These are phyloP conservation scores for Tulasnella sp. DNA, from an alignment of 768 basidiomycete genomes.

Conservation along the genomic window DNA sequence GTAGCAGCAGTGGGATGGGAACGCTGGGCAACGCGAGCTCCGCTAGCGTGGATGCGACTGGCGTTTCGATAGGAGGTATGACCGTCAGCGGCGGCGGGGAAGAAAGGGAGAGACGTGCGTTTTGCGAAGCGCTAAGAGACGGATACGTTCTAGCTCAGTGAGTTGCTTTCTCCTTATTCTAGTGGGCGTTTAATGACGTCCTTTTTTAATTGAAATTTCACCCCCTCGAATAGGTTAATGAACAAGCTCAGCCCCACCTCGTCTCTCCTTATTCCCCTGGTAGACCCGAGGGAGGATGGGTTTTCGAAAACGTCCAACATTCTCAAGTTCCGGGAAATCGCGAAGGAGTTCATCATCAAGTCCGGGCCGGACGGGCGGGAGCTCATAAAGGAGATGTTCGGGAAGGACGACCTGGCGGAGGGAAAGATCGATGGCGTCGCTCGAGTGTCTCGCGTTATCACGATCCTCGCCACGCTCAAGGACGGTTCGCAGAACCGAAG, in stretches of 20 bases:
- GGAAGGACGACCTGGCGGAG: conserved; percentile 24
- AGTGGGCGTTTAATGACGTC: neutral
- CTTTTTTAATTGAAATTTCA: neutral
- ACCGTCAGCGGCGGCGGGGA: conserved; percentile 48
- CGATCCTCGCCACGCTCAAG: conserved; percentile 19
- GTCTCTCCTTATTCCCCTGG: conserved; percentile 46
- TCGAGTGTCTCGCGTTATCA: conserved; percentile 15
- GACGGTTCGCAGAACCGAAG: neutral
- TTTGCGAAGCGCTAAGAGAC: conserved; percentile 73
- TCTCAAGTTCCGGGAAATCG: conserved; percentile 73
- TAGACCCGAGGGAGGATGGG: conserved; percentile 66
- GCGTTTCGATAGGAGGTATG: conserved; percentile 32
- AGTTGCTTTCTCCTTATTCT: conserved; percentile 41
- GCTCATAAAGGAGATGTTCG: conserved; percentile 26
- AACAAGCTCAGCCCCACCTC: conserved; percentile 67
- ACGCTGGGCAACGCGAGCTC: conserved; percentile 38
- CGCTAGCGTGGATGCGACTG: conserved; percentile 41
- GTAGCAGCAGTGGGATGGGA: conserved; percentile 30
- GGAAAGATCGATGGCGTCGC: conserved; percentile 20
- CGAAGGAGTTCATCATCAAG: conserved; percentile 58
- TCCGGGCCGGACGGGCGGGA: conserved; percentile 60
- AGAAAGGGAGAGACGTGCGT: conserved; percentile 69
- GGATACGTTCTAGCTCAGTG: conserved; percentile 89
- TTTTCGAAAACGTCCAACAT: conserved; percentile 65
- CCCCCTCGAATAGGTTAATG: conserved; percentile 53